These are phyloP conservation scores for Isatis lusitanica DNA, from an alignment of 441 rosid species.

Conservation along the genomic window DNA sequence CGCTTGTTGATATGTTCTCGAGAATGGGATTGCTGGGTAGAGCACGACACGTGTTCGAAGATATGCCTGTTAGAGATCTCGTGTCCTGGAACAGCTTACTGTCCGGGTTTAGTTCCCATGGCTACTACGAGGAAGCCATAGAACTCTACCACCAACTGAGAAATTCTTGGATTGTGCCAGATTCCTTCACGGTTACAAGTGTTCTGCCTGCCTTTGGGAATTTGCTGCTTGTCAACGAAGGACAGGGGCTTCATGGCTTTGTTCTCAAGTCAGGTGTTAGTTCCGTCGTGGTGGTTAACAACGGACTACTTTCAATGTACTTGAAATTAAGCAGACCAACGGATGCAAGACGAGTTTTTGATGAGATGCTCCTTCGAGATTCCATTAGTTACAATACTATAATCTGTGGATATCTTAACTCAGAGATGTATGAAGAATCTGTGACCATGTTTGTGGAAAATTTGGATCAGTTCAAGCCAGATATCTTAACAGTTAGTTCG, in stretches of 20 bases:
- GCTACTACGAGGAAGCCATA: slow-evolving; percentile 50
- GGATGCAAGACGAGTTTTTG: slow-evolving; percentile 52
- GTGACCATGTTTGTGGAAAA: slow-evolving; percentile 43
- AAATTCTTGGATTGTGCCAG: slow-evolving; percentile 42
- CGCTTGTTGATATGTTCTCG: slow-evolving; percentile 58
- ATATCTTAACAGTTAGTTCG: slow-evolving; percentile 50
- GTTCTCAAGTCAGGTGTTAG: slow-evolving; percentile 50
- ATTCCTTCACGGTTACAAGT: slow-evolving; percentile 57
- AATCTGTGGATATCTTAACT: slow-evolving; percentile 55
- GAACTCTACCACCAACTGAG: slow-evolving; percentile 37
- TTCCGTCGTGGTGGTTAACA: slow-evolving; percentile 43
- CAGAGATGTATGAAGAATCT: slow-evolving; percentile 50
- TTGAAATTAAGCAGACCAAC: slow-evolving; percentile 44
- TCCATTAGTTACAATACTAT: slow-evolving; percentile 58
- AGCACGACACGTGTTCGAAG: slow-evolving; percentile 53
- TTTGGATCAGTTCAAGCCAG: slow-evolving; percentile 47
- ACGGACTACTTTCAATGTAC: slow-evolving; percentile 65
- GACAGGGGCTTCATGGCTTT: slow-evolving; percentile 51
- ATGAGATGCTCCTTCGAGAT: slow-evolving; percentile 54
- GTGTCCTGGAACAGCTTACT: slow-evolving; percentile 70
- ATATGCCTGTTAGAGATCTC: slow-evolving; percentile 50
- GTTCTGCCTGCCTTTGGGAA: slow-evolving; percentile 62
- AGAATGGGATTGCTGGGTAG: slow-evolving; percentile 45
- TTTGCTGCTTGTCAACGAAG: slow-evolving; percentile 42
- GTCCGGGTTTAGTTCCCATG: slow-evolving; percentile 58